Base-by-base conservation (phyloP, 2,329 filamentous ascomycete genomes). In the Sporothrix dimorphospora region DNA sequence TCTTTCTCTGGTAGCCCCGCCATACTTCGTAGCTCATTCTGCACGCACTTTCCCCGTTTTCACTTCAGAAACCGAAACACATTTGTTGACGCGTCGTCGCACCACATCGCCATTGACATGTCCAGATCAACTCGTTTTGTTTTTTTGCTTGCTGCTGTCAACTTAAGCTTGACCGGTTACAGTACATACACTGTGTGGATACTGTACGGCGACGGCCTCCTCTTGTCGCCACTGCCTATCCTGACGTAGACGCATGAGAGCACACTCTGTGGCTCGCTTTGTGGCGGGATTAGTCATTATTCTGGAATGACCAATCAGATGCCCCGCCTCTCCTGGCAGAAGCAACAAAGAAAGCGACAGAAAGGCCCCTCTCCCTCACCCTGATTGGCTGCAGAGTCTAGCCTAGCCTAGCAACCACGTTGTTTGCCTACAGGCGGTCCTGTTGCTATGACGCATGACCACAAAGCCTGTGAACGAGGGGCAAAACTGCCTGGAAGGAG, bases 401-500 rank as follows among this genome's bases (percentile, higher is more conserved):
- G 30, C 45, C 14, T 67, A 67, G 45, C 69, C 42, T 65, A 71
- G 69, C 69, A 71, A 71, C 69, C 67, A 45, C 38, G 24, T 34
- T 19, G 40, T 51, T 47, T 59, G 68, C 21, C 38, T 34, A 55
- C 27, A 7, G 51, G 34, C 24, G 68, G 53, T 57, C 57, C 16
- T 65, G 69, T 71, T 71, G 69, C 69, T 71, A 71, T 71, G 70
- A 71, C 70, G 70, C 70, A 71, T 66, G 27, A 34, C 27, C 47
- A 51, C 45, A 70, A 30, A n/a, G 24, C 40, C 38, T 27, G 42
- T 12, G 19, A 63, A 70, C 30, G 55, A 63, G 69, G 69, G 40
- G 69, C 69, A 30, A 57, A 65, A 9, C 21, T 5, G 69, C 21
- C 61, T 65, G 21, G 53, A 5, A 65, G 40, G 40, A 19, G 40